These are phyloP conservation scores for Entomortierella beljakovae DNA, from an alignment of 192 early-diverging fungal genomes.

Conservation along the genomic window DNA sequence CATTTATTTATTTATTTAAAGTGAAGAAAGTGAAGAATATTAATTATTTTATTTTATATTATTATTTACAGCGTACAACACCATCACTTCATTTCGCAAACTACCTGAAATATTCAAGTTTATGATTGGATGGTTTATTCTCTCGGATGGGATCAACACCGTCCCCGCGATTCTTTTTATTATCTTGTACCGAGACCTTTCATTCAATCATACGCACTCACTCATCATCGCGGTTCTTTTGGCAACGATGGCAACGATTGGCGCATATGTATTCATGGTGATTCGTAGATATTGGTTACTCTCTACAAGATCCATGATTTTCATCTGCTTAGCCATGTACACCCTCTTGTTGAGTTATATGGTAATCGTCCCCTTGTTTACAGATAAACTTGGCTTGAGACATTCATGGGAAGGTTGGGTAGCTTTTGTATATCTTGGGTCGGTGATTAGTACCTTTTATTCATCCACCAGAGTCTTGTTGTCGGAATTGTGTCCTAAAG, in stretches of 20 bases:
- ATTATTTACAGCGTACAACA: conserved; percentile 30
- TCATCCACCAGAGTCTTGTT: conserved; percentile 63
- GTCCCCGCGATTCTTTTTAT: conserved; percentile 64
- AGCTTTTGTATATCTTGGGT: conserved; percentile 47
- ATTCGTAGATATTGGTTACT: conserved; percentile 60
- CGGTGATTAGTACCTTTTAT: conserved; percentile 64
- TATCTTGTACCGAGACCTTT: conserved; percentile 65
- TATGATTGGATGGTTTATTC: conserved; percentile 74
- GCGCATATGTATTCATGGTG: conserved; percentile 58
- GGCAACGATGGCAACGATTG: conserved; percentile 59
- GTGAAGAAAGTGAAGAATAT: not conserved
- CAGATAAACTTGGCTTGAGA: conserved; percentile 41
- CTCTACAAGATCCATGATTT: conserved; percentile 59
- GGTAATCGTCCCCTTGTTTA: conserved; percentile 56
- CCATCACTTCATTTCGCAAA: conserved; percentile 47
- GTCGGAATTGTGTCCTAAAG: conserved; percentile 69
- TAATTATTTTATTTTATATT: conserved; percentile 2
- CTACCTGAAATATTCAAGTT: conserved; percentile 66
- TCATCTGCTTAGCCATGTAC: conserved; percentile 53
- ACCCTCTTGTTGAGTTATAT: conserved; percentile 60
- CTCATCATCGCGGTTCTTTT: conserved; percentile 61
- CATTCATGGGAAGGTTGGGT: conserved; percentile 34
- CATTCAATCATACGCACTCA: conserved; percentile 55
- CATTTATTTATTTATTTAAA: not conserved
- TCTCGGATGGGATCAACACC: conserved; percentile 71